Percentiles rank a stretch among this genome's conserved stretches.
These are phyloP conservation scores for Wickerhamomyces queroliae DNA, from an alignment of 805 yeast species.

Conservation along the genomic window DNA sequence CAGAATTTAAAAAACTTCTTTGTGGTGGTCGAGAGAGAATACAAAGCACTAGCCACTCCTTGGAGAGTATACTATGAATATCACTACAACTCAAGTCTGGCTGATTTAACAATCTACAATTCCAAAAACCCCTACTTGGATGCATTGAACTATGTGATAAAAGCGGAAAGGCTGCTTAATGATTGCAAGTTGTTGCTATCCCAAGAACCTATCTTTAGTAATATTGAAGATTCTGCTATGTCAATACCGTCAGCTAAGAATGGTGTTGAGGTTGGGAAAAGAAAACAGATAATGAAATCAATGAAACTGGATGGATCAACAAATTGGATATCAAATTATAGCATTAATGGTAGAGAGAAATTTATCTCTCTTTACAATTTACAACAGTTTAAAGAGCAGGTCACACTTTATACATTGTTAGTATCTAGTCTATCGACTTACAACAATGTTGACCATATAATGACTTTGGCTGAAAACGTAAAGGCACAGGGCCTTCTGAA, in stretches of 20 bases:
- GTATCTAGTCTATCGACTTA: too few species aligned
- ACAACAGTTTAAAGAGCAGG: too few species aligned
- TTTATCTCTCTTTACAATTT: too few species aligned
- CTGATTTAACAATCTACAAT: constrained; percentile 11
- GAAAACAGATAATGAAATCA: too few species aligned
- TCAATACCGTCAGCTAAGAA: constrained; percentile 33
- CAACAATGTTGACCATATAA: constrained; percentile 16
- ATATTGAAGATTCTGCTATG: constrained; percentile 44
- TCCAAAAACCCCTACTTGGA: constrained; percentile 15
- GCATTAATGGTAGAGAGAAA: constrained; percentile 18
- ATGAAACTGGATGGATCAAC: too few species aligned
- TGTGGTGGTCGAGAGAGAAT: constrained; percentile 14
- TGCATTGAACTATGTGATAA: constrained; percentile 24
- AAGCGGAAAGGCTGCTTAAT: constrained; percentile 24
- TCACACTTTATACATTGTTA: too few species aligned
- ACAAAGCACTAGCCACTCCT: constrained; percentile 8
- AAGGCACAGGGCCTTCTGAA: constrained; percentile 21
- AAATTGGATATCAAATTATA: constrained; percentile 13
- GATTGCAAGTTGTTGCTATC: constrained; percentile 27
- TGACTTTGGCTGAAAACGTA: constrained; percentile 20
- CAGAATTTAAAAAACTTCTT: constrained; percentile 13
- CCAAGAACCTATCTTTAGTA: constrained; percentile 43
- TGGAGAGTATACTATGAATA: constrained; percentile 19
- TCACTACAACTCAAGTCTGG: constrained; percentile 10
- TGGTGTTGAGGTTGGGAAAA: background rate